A percentile compares a stretch with the other conserved stretches of the same genome.
Conservation (phyloP, 2,329 filamentous ascomycete species). For the Ambrosiella cleistominuta region DNA sequence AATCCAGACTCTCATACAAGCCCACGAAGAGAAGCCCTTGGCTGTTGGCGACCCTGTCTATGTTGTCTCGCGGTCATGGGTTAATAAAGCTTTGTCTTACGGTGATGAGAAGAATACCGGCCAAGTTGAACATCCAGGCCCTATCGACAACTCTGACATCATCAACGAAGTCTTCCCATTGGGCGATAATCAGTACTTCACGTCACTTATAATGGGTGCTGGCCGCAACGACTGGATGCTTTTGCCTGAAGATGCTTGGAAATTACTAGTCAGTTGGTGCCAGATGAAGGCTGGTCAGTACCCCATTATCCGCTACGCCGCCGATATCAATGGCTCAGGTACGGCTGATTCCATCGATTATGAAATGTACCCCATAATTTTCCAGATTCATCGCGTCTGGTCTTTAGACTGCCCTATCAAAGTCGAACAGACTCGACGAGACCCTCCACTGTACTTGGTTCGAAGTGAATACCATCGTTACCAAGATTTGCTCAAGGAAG, state of each 20-base stretch:
- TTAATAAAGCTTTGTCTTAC: slow-evolving; percentile 52
- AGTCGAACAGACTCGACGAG: slow-evolving; percentile 41
- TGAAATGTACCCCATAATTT: slow-evolving; percentile 70
- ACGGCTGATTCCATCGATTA: slow-evolving; percentile 40
- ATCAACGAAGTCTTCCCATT: slow-evolving; percentile 43
- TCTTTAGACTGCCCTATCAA: slow-evolving; percentile 38
- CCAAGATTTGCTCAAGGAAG: slow-evolving; percentile 56
- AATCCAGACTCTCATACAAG: slow-evolving; percentile 44
- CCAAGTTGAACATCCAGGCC: slow-evolving; percentile 46
- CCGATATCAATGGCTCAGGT: slow-evolving; percentile 51
- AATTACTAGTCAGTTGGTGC: slow-evolving; percentile 66
- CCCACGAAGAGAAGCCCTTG: slow-evolving; percentile 33
- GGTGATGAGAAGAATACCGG: slow-evolving; percentile 42
- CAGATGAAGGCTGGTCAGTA: slow-evolving; percentile 52
- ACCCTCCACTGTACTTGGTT: slow-evolving; percentile 45
- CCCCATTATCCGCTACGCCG: slow-evolving; percentile 57
- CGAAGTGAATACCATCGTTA: slow-evolving; percentile 54
- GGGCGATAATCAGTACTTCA: slow-evolving; percentile 37
- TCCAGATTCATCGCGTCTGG: slow-evolving; percentile 68
- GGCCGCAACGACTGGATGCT: slow-evolving; percentile 57
- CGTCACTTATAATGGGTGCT: slow-evolving; percentile 54
- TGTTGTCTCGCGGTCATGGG: slow-evolving; percentile 64
- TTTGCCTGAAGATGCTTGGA: slow-evolving; percentile 66
- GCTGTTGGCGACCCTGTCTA: slow-evolving; percentile 59
- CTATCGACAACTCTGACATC: slow-evolving; percentile 75